Evolutionary conservation across 2,329 filamentous ascomycete species (phyloP), one percentile per base, ranked within the genome.

Genomic region (Aspergillus puulaauensis): DNA sequence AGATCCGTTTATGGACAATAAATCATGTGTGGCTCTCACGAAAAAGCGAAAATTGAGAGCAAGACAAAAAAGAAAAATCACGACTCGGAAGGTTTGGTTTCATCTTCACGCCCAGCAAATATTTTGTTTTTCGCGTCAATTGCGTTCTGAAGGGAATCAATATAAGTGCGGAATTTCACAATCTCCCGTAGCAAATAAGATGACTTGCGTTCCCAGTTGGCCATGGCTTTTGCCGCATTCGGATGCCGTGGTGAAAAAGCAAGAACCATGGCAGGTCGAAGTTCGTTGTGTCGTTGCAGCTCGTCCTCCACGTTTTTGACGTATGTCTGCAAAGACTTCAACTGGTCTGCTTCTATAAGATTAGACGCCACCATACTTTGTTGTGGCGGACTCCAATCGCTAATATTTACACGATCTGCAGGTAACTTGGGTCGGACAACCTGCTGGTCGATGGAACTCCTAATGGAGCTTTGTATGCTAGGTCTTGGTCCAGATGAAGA

Each of bases 171-270:
- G 77, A 96, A 98, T 75, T 98, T 98, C 74, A 98, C 92, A 73
- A 96, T 97, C 78, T 99, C 95, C 37, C 90, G 83, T 12, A 98
- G 82, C 41, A 99, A 79, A 71, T 98, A 96, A 31, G 90, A 88
- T 56, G 91, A 96, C 79, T 98, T 98, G 70, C 90, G 87, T 79
- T 99, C 93, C 93, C 95, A 99, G 75, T 99, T 99, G 19, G 88
- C 83, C 90, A 98, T 93, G 15, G 93, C 91, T 75, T 90, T 93
- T 61, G 80, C 80, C 15, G 88, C 85, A 68, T 98, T 98, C 39
- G 86, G 83, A 60, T 93, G 89, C 31, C 92, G 86, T 3, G 91
- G 90, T 14, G 91, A 92, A 72, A 96, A 98, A 8, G 95, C 92
- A 54, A 96, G 82, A 55, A 93, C 83, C 89, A 98, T 95, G 2